Conservation (phyloP, 768 basidiomycete genomes). For the Artomyces pyxidatus region DNA sequence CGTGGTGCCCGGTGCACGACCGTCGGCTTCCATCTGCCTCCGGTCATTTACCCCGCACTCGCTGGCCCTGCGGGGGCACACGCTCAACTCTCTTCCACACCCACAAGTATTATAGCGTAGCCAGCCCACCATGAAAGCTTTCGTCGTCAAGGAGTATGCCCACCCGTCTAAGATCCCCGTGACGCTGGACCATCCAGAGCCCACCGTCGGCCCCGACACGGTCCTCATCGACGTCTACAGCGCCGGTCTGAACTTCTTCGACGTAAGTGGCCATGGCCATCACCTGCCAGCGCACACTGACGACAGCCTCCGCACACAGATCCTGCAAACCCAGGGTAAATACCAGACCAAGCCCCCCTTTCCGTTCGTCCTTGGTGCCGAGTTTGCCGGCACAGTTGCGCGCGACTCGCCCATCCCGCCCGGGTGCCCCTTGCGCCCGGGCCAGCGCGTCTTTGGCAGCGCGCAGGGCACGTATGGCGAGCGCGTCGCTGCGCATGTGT, state of each 20-base stretch:
- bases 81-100: too few species aligned
- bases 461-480: constrained; percentile 79
- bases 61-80: too few species aligned
- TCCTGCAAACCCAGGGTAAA: constrained; percentile 84
- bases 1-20: too few species aligned
- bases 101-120: not conserved
- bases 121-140: constrained; percentile 57
- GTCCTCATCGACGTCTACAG: constrained; percentile 47
- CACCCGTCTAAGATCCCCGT: constrained; percentile 35
- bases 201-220: constrained; percentile 28
- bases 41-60: too few species aligned
- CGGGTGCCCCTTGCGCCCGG: constrained; percentile 70
- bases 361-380: constrained; percentile 78
- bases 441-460: constrained; percentile 85
- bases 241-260: constrained; percentile 45
- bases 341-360: constrained; percentile 79
- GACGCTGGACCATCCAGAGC: constrained; percentile 32
- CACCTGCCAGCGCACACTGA: too few species aligned
- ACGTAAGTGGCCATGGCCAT: too few species aligned
- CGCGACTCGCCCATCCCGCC: constrained; percentile 64
- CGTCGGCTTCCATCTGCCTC: too few species aligned
- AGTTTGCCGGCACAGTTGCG: constrained; percentile 79
- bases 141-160: constrained; percentile 59
- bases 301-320: constrained; percentile 30
- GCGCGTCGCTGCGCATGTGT: constrained; percentile 48